Base-by-base conservation (phyloP, 768 basidiomycete genomes). In the Naganishia onofrii region DNA sequence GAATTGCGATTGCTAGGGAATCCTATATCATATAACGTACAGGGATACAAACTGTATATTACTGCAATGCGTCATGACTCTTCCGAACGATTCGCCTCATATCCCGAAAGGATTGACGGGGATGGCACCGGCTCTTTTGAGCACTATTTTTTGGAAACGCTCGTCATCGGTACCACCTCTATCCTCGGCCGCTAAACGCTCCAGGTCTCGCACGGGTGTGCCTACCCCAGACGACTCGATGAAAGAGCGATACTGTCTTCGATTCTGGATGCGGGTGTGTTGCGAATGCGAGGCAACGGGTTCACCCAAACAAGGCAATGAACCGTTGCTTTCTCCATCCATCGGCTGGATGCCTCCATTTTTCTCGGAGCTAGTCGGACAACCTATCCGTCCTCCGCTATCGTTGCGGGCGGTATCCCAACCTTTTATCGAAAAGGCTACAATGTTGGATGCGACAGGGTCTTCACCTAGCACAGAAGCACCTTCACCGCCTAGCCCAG, bases 1-100 rank as follows among this genome's bases (percentile, higher is more conserved):
- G 67, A 42, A 38, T 7, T 32, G 29, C 6, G 31, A 54, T 31
- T 21, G 48, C n/a, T 29, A 71, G 71, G 78, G 78, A 5, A 79
- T 79, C 31, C 70, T 80, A 19, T 79, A 79, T 55, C 79, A 80
- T 67, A 23, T 78, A 4, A 67, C 74, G 0, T 48, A 63, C 17
- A 34, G 65, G 19, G 28, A 68, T 38, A 29, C 52, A 8, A 26
- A 23, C 15, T 51, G 51, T 28, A 46, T 52, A 29, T n/a, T 71
- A 21, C 56, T 71, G 15, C 71, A 71, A 65, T 71, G 71, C 29
- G 71, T 71, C 4, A 44, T 68, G 48, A 26, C 57, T 3, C 67
- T 71, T 48, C 54, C 66, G 10, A 21, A 31, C 15, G 48, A 64
- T 60, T 71, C 71, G 44, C 71, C 71, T 0, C 67, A 51, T 58